Base-by-base conservation (phyloP, 83 land plant genomes). In the Diphasiastrum complanatum region DNA sequence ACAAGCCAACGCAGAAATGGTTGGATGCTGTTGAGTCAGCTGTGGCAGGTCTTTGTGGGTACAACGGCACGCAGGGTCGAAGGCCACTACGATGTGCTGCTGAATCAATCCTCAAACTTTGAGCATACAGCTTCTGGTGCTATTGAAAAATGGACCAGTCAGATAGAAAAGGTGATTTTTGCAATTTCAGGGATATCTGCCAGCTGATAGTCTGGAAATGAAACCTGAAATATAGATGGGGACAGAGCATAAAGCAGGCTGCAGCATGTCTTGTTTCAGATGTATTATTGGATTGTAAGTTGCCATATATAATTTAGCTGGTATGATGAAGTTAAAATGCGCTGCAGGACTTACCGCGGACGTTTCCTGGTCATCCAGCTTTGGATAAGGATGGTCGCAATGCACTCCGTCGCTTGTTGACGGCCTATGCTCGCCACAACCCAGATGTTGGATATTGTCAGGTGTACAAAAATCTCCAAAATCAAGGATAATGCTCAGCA, bases 131-230 rank as follows among this genome's bases (percentile, higher is more conserved):
- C 34, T 55, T 16, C 20, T 55, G 59, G 59, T 27, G 11, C 14
- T 32, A 20, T 26, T 11, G 59, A 55, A 12, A 55, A 55, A 55
- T 55, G 27, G 16, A 27, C 35, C 5, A 55, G 31, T 27, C 59
- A 55, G 19, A 55, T 55, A 27, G 59, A 55, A 55, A 55, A 55
- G 59, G 59, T 55, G n/a, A n/a, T n/a, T n/a, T n/a, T n/a, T n/a
- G n/a, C n/a, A n/a, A n/a, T n/a, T n/a, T n/a, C n/a, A n/a, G n/a
- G n/a, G n/a, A n/a, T n/a, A n/a, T n/a, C n/a, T n/a, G n/a, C n/a
- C n/a, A n/a, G n/a, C n/a, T n/a, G n/a, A n/a, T n/a, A n/a, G n/a
- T n/a, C n/a, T n/a, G n/a, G n/a, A n/a, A n/a, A n/a, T n/a, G n/a
- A n/a, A n/a, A n/a, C n/a, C n/a, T n/a, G n/a, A n/a, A n/a, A n/a